A percentile compares a stretch with the other conserved stretches of the same genome.
Evolutionary conservation across 2,329 filamentous ascomycete species (phyloP).

Genomic region (Aspergillus luchuensis): DNA sequence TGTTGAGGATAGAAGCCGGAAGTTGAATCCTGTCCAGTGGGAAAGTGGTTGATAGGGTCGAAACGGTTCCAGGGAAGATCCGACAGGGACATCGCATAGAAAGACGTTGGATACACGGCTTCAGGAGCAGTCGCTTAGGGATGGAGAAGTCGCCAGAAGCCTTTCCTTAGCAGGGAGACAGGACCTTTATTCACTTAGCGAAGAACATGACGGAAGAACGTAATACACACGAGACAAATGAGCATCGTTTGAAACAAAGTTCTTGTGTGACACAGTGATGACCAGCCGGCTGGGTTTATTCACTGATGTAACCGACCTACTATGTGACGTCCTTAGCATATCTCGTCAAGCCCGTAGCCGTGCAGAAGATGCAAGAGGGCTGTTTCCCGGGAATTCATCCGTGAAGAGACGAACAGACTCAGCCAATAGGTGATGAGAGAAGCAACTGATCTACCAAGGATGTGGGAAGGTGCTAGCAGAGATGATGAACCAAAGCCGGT

Average conservation of each 20-base stretch:
- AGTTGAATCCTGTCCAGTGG: conserved; percentile 32
- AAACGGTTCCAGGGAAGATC: conserved; percentile 36
- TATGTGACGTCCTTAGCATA: conserved; percentile 12
- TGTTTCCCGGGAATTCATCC: neutral
- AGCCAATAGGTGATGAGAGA: conserved; percentile 2
- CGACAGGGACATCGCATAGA: conserved; percentile 42
- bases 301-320: conserved; percentile 12
- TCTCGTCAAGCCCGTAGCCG: neutral
- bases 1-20: conserved; percentile 26
- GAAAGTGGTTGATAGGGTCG: conserved; percentile 34
- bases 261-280: conserved; percentile 5
- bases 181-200: conserved; percentile 1
- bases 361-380: neutral
- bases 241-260: conserved; percentile 18
- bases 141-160: conserved; percentile 16
- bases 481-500: neutral
- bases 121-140: conserved; percentile 10
- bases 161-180: conserved; percentile 10
- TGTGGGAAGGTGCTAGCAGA: neutral
- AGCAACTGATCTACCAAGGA: neutral
- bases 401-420: neutral
- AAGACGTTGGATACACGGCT: conserved; percentile 5
- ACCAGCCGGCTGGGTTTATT: conserved; percentile 8
- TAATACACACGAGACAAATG: conserved; percentile 17
- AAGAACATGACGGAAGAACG: neutral